Base-by-base conservation (phyloP, 2,329 filamentous ascomycete genomes). In the Trichoderma guizhouense region DNA sequence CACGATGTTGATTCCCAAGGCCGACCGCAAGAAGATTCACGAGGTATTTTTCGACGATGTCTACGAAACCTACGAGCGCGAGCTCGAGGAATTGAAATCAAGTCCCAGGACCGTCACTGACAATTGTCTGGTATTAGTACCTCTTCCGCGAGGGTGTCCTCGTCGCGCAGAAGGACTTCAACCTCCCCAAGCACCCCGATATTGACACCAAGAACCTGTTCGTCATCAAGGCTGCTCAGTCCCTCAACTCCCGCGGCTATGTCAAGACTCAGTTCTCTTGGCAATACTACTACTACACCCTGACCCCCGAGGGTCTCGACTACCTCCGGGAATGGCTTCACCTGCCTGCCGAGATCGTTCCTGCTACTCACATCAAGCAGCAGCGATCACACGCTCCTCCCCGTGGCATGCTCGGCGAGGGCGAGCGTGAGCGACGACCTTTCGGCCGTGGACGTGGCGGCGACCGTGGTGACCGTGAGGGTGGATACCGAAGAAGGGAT, bases 241-340 rank as follows among this genome's bases (percentile, higher is more conserved):
- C 96, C 77, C 91, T 99, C 83, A 97, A 91, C 88, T 98, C 95
- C 80, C 95, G 96, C 85, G 95, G 95, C 84, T 98, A 93, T 87
- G 91, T 99, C 88, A 99, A 99, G 93, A 99, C 96, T 81, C 96
- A 97, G 87, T 99, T 99, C 93, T 97, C 94, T 79, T 97, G 94
- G 94, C 94, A 97, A 88, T 97, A 95, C 91, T 97, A 98, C 92
- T 99, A 99, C 93, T 99, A 99, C 92, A 98, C 96, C 86, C 92
- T 99, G 86, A 98, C 95, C 85, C 93, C 95, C 83, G 95, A 98
- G 90, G 96, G 96, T 88, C 95, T 99, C 85, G 95, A 98, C 89
- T 99, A 99, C 91, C 95, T 99, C 85, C 95, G 96, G 84, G 96
- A 99, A 90, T 99, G 96, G 96, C 95, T 99, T 81, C 96, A 99